Evolutionary conservation across 441 rosid species (phyloP).

Genomic region (Macaranga tanarius): DNA sequence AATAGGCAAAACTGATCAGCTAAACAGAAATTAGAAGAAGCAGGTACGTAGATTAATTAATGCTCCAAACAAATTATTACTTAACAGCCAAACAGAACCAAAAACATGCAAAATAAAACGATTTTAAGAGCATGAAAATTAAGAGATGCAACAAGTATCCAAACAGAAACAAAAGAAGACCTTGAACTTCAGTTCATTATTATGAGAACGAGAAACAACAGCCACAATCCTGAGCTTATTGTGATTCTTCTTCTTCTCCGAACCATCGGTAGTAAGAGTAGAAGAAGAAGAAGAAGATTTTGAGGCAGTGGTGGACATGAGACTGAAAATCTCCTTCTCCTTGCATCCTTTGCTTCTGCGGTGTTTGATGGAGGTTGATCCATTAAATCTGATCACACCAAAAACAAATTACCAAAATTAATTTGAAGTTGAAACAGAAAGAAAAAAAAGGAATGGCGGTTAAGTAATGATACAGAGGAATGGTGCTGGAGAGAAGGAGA

Average conservation of each 20-base stretch:
- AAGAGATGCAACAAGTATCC: no score
- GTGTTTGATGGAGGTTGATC: conserved; percentile 18
- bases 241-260: conserved; percentile 23
- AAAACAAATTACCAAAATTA: conserved; percentile 19
- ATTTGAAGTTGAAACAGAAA: background rate
- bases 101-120: background rate
- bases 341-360: conserved; percentile 24
- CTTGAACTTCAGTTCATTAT: conserved; percentile 51
- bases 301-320: conserved; percentile 25
- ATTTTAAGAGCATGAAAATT: no score
- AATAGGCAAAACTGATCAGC: background rate
- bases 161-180: conserved; percentile 27
- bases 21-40: conserved; percentile 7
- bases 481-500: conserved; percentile 59
- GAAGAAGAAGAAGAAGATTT: conserved; percentile 35
- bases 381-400: no score
- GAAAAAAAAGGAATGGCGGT: conserved; percentile 21
- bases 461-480: background rate
- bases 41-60: background rate
- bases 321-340: conserved; percentile 34
- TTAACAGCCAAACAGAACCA: conserved; percentile 21
- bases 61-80: no score
- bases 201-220: conserved; percentile 35
- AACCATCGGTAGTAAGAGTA: conserved; percentile 24
- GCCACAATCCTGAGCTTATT: conserved; percentile 40